Evolutionary conservation across 176 grass and related monocot species (phyloP).

Genomic region (Tillandsia leiboldiana): DNA sequence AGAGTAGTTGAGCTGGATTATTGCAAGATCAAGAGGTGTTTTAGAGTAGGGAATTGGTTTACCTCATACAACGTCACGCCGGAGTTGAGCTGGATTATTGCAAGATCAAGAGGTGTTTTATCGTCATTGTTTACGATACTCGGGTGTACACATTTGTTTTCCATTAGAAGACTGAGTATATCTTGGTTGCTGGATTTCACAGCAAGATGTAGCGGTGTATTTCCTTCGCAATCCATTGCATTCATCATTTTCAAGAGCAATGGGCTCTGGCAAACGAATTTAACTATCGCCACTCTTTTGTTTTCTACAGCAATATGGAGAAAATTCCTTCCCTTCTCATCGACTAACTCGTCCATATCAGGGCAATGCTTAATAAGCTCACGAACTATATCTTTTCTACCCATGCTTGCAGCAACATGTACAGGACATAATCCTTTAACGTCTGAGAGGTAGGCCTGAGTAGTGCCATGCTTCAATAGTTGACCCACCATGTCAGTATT

Average conservation of each 20-base stretch:
- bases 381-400: neutral
- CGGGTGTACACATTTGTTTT: neutral
- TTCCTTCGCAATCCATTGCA: slow-evolving; percentile 17
- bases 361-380: slow-evolving; percentile 12
- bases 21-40: no score
- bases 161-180: slow-evolving; percentile 12
- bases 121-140: slow-evolving; percentile 10
- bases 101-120: slow-evolving; percentile 4
- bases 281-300: neutral
- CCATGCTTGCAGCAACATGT: slow-evolving; percentile 19
- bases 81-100: neutral
- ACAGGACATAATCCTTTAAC: slow-evolving; percentile 11
- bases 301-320: slow-evolving; percentile 19
- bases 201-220: slow-evolving; percentile 35
- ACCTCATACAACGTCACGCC: no score
- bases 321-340: slow-evolving; percentile 22
- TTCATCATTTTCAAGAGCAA: neutral
- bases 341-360: slow-evolving; percentile 9
- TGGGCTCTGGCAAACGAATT: neutral
- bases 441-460: slow-evolving; percentile 11
- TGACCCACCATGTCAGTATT: neutral
- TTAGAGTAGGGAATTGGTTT: no score
- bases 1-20: no score
- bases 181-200: neutral
- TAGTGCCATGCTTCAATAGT: slow-evolving; percentile 1